A percentile compares a stretch with the other conserved stretches of the same genome.
Conservation (phyloP, 371 early-diverging fungal species). For the Actinomucor elegans region DNA sequence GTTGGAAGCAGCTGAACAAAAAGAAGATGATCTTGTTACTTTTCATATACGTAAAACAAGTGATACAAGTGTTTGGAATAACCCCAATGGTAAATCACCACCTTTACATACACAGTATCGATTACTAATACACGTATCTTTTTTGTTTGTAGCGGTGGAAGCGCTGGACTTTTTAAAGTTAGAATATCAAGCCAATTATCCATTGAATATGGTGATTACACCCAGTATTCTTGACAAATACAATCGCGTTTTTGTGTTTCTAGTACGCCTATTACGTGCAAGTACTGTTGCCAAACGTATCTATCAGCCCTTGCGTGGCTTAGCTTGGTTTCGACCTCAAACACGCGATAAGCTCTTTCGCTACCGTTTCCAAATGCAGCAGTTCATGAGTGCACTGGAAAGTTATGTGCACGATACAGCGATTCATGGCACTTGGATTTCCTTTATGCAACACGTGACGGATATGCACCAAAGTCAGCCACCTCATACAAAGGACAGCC, state of each 20-base stretch:
- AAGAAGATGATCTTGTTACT: conserved; percentile 32
- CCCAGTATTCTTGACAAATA: conserved; percentile 42
- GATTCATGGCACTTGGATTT: conserved; percentile 42
- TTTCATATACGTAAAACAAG: conserved; percentile 40
- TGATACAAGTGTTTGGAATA: conserved; percentile 14
- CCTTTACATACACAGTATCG: background rate
- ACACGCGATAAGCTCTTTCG: conserved; percentile 6
- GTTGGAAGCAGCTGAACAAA: conserved; percentile 22
- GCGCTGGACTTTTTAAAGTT: conserved; percentile 55
- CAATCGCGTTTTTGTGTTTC: conserved; percentile 53
- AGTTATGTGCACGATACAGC: conserved; percentile 47
- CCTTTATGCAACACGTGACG: conserved; percentile 38
- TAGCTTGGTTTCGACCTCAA: background rate
- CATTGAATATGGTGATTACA: conserved; percentile 48
- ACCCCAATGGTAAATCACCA: conserved; percentile 35
- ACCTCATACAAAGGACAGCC: background rate
- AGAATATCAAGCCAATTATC: conserved; percentile 44
- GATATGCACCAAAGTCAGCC: conserved; percentile 13
- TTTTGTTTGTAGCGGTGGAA: conserved; percentile 20
- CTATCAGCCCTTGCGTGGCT: conserved; percentile 13
- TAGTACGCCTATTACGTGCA: conserved; percentile 39
- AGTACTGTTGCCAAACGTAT: conserved; percentile 33
- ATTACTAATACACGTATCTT: background rate
- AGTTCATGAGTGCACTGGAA: conserved; percentile 42
- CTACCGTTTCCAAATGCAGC: conserved; percentile 49